Percentiles rank a stretch among this genome's conserved stretches.
These are phyloP conservation scores for Oryza coarctata DNA, from an alignment of 176 grass and related monocot genomes.

Conservation along the genomic window DNA sequence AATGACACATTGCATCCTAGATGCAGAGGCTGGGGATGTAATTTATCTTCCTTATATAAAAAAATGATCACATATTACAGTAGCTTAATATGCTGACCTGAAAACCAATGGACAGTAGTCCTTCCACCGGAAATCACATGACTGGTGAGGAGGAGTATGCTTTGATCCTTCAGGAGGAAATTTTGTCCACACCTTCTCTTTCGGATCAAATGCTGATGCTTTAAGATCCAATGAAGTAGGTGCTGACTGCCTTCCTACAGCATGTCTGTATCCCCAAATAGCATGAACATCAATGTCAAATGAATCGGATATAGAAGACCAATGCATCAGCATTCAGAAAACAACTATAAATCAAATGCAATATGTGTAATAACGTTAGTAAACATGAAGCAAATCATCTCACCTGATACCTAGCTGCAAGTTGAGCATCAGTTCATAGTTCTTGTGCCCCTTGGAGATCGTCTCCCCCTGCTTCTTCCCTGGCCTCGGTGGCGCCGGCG, in stretches of 20 bases:
- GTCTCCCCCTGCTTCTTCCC: slow-evolving; percentile 50
- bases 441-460: slow-evolving; percentile 63
- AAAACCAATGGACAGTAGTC: slow-evolving; percentile 64
- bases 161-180: slow-evolving; percentile 53
- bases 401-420: slow-evolving; percentile 70
- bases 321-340: not conserved
- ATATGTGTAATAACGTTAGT: not conserved
- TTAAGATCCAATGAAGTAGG: slow-evolving; percentile 45
- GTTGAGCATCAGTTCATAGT: slow-evolving; percentile 72
- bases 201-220: slow-evolving; percentile 41
- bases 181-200: slow-evolving; percentile 52
- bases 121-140: slow-evolving; percentile 53
- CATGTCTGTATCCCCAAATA: slow-evolving; percentile 32
- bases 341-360: not conserved
- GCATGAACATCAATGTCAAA: not conserved
- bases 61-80: not conserved
- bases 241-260: slow-evolving; percentile 48
- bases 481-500: not conserved
- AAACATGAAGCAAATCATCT: not conserved
- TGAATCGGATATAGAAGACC: not conserved
- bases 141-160: slow-evolving; percentile 46
- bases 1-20: not conserved
- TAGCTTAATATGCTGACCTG: slow-evolving; percentile 23
- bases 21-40: too few species aligned
- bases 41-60: not conserved